Base-by-base conservation (phyloP, 768 basidiomycete genomes). In the Amanita subjunquillea region DNA sequence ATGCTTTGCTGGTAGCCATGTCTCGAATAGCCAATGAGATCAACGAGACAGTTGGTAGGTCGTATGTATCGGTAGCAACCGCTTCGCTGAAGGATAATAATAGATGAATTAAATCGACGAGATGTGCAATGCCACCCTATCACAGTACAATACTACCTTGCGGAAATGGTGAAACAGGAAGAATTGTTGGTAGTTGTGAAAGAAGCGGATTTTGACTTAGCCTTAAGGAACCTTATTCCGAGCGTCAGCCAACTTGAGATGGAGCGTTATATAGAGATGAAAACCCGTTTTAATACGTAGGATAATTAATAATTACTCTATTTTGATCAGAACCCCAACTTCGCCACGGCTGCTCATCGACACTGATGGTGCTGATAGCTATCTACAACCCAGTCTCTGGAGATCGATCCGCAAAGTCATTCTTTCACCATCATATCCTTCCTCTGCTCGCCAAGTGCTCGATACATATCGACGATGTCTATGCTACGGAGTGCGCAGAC, bases 1-100 rank as follows among this genome's bases (percentile, higher is more conserved):
- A 99, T 67, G 94, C 96, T 1, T 82, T 99, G 77, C 74, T 99
- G 53, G 88, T 89, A 64, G 91, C 96, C 8, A 95, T 99, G 84
- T 83, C 91, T 20, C 72, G 88, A 36, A 91, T 86, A 58, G 94
- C 96, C 0, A 77, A 79, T 55, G 78, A 77, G 47, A 70, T 98
- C 12, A 95, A 98, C 55, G 63, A 61, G 6, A 83, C 78, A 59
- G 85, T 98, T 45, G 80, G 87, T 85, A 59, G 46, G 76, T 54
- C 10, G 40, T 39, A 37, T 53, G 22, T 6, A 8, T 29, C 5
- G 9, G 4, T 53, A n/a, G 29, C 34, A 53, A 23, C 13, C 17
- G 34, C 23, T 38, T 38, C 17, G 13, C 42, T 45, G 22, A 34
- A 34, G 9, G 10, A 53, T 27, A 10, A 23, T 22, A 38, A 20